A percentile compares a stretch with the other conserved stretches of the same genome.
phyloP scores from a whole-genome alignment of 768 basidiomycete species.

The Boletus rubropictus region DNA sequence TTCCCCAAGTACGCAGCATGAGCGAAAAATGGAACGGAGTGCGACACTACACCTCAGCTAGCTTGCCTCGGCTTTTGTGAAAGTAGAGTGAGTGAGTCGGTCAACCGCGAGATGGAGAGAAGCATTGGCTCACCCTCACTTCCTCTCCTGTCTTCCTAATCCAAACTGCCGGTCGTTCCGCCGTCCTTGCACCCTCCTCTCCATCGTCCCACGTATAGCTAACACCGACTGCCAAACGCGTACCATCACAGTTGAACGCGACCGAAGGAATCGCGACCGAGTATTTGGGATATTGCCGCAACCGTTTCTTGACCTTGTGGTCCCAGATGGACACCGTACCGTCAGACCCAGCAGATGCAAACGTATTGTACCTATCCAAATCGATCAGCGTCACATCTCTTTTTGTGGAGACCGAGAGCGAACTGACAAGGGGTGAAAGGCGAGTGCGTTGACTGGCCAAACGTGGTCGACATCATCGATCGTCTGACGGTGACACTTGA shows the following conservation, averaged over 20 bases:
- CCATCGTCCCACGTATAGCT: conserved; percentile 92
- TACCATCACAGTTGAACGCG: conserved; percentile 79
- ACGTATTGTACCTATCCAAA: conserved; percentile 71
- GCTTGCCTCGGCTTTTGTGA: conserved; percentile 20
- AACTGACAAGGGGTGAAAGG: conserved; percentile 82
- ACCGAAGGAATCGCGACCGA: conserved; percentile 68
- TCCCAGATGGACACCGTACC: conserved; percentile 96
- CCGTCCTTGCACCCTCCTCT: conserved; percentile 61
- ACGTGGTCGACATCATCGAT: conserved; percentile 91
- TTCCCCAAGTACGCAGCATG: too few species aligned
- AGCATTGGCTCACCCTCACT: conserved; percentile 52
- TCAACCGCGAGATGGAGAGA: not conserved
- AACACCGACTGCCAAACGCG: conserved; percentile 74
- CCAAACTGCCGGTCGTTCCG: conserved; percentile 55
- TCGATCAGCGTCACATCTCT: not conserved
- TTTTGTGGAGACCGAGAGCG: not conserved
- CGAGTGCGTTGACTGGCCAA: conserved; percentile 92
- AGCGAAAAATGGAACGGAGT: not conserved
- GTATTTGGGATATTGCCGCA: conserved; percentile 86
- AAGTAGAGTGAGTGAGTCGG: not conserved
- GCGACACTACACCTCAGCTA: conserved; percentile 1
- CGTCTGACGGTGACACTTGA: conserved; percentile 92
- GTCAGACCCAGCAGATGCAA: conserved; percentile 94
- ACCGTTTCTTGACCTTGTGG: conserved; percentile 90
- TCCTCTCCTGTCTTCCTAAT: conserved; percentile 69